phyloP scores from a whole-genome alignment of 495 filamentous ascomycete species.

The Trypethelium eluteriae region DNA sequence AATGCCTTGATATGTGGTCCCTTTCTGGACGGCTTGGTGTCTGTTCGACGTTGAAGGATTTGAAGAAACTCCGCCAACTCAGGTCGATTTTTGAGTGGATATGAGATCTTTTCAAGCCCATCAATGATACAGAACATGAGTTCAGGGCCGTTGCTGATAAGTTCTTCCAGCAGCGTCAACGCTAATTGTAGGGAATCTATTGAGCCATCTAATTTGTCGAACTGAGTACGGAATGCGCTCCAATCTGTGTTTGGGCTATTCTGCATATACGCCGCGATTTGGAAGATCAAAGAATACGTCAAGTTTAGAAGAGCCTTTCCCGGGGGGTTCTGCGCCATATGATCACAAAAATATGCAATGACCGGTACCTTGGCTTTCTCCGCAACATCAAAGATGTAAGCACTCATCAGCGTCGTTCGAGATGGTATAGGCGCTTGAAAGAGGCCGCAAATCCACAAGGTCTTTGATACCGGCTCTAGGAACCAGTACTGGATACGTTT shows the following conservation, averaged over 20 bases:
- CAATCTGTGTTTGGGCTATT: slow-evolving; percentile 1
- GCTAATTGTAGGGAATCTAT: background rate
- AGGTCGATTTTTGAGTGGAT: background rate
- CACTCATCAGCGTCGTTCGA: background rate
- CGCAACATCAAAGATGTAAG: slow-evolving; percentile 3
- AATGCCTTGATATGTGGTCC: background rate
- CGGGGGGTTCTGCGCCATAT: background rate
- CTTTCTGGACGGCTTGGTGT: background rate
- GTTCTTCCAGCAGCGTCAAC: background rate
- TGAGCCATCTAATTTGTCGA: background rate
- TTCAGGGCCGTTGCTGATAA: background rate
- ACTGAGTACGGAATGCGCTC: background rate
- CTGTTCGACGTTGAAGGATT: background rate
- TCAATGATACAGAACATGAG: background rate
- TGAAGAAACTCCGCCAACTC: background rate
- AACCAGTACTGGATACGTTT: background rate
- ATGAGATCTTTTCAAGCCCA: background rate
- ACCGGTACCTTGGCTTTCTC: background rate
- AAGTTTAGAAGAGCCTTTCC: background rate
- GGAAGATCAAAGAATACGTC: background rate
- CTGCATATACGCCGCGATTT: background rate
- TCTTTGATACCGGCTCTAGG: background rate
- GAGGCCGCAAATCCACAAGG: background rate
- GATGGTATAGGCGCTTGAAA: background rate
- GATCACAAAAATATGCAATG: slow-evolving; percentile 8